Conservation (phyloP, 2,329 filamentous ascomycete species). For the Thelonectria olida region DNA sequence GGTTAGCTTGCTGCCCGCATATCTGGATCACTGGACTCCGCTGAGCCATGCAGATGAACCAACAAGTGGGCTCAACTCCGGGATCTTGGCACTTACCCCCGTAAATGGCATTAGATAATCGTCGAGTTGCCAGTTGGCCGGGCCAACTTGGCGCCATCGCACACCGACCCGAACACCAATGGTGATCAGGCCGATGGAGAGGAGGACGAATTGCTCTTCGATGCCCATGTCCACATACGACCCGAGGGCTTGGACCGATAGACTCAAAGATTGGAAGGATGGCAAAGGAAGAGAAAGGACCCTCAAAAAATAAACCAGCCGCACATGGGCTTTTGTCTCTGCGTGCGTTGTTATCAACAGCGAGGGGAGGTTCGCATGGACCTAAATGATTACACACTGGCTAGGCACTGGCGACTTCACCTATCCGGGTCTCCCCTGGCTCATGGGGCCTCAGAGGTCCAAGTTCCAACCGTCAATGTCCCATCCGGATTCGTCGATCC, state of each 20-base stretch:
- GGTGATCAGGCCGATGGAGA: conserved; percentile 30
- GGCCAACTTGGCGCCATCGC: conserved; percentile 27
- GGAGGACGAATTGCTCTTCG: conserved; percentile 33
- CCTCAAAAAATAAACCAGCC: neutral
- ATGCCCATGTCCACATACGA: conserved; percentile 24
- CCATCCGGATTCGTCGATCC: conserved; percentile 1
- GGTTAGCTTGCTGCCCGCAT: too few species aligned
- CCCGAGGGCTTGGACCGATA: conserved; percentile 7
- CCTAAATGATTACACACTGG: too few species aligned
- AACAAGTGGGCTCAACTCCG: neutral
- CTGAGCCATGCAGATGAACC: too few species aligned
- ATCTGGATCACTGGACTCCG: too few species aligned
- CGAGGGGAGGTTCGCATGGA: neutral
- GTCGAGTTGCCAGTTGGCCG: conserved; percentile 28
- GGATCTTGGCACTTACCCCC: conserved; percentile 28
- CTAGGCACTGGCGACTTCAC: too few species aligned
- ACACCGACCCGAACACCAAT: conserved; percentile 27
- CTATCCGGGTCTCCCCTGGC: neutral
- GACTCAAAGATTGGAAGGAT: neutral
- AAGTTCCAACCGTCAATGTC: conserved; percentile 10
- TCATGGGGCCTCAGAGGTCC: neutral
- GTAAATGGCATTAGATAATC: conserved; percentile 36
- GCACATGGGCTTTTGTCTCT: neutral
- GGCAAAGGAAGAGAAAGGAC: neutral
- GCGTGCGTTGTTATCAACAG: neutral